phyloP scores from a whole-genome alignment of 169 alveolate species.

The Cyclospora cayetanensis region DNA sequence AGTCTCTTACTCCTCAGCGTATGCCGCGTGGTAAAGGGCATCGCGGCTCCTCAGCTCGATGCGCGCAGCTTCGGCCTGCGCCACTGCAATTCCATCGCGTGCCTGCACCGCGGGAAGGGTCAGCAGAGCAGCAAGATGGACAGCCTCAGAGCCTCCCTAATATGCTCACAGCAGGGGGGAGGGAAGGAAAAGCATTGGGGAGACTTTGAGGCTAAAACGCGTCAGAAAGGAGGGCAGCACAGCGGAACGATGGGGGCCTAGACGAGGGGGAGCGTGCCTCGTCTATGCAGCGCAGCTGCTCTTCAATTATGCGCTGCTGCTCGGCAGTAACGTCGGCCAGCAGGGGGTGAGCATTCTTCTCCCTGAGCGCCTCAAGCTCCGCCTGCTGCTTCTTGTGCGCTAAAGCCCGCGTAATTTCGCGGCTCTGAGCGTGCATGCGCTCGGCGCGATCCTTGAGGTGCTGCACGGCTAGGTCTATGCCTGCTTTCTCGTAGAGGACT shows the following conservation, averaged over 20 bases:
- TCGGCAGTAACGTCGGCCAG: slow-evolving; percentile 52
- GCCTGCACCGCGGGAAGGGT: neutral
- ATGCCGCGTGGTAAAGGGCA: slow-evolving; percentile 52
- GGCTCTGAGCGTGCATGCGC: slow-evolving; percentile 62
- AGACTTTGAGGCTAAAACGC: no score
- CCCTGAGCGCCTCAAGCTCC: slow-evolving; percentile 32
- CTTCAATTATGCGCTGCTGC: slow-evolving; percentile 69
- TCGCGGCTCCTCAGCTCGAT: slow-evolving; percentile 63
- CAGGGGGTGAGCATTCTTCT: slow-evolving; percentile 64
- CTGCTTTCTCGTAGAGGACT: slow-evolving; percentile 50
- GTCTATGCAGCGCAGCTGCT: slow-evolving; percentile 69
- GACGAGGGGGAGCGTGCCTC: slow-evolving; percentile 60
- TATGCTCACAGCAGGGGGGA: no score
- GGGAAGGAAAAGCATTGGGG: no score
- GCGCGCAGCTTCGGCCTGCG: slow-evolving; percentile 58
- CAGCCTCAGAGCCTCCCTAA: no score
- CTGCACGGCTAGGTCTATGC: slow-evolving; percentile 66
- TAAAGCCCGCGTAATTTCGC: slow-evolving; percentile 57
- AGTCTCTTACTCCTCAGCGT: slow-evolving; percentile 42
- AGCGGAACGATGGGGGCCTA: neutral
- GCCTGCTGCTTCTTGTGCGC: slow-evolving; percentile 43
- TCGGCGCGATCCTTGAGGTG: slow-evolving; percentile 61
- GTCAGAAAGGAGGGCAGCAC: no score
- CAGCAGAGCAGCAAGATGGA: no score
- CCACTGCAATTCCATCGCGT: slow-evolving; percentile 51